phyloP scores from a whole-genome alignment of 1,139 yeast species.

The Hyphopichia pseudoburtonii region DNA sequence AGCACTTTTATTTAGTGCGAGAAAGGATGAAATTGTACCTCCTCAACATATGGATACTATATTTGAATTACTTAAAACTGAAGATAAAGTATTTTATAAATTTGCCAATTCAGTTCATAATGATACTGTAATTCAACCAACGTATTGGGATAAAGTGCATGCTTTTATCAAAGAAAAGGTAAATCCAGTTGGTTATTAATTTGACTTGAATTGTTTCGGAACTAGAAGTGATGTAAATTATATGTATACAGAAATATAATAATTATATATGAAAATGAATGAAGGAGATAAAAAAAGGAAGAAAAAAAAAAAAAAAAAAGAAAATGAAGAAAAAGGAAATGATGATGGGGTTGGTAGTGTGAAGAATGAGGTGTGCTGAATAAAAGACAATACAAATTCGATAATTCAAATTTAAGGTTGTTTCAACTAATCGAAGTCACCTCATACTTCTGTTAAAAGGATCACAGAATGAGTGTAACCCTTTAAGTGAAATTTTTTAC shows the following conservation, averaged over 20 bases:
- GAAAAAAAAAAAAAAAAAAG: background rate
- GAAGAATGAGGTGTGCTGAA: no score
- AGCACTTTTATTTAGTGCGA: constrained; percentile 69
- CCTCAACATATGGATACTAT: constrained; percentile 76
- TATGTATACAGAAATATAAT: constrained; percentile 1
- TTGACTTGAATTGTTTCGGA: constrained; percentile 4
- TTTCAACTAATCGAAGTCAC: no score
- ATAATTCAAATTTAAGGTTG: no score
- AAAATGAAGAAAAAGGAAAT: background rate
- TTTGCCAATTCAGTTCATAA: constrained; percentile 71
- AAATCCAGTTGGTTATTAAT: constrained; percentile 38
- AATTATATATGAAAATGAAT: background rate
- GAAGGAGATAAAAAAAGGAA: background rate
- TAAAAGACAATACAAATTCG: no score
- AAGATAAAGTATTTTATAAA: constrained; percentile 46
- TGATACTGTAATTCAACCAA: constrained; percentile 71
- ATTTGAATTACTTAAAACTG: constrained; percentile 47
- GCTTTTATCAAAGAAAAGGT: constrained; percentile 50
- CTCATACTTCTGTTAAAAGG: no score
- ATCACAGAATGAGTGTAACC: no score
- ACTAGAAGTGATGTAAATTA: background rate
- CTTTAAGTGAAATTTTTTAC: no score
- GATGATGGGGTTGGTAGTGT: no score
- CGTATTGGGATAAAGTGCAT: constrained; percentile 71
- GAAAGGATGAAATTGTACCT: constrained; percentile 87